Conservation (phyloP, 148 eudicot genomes). For the Nyssa sinensis region DNA sequence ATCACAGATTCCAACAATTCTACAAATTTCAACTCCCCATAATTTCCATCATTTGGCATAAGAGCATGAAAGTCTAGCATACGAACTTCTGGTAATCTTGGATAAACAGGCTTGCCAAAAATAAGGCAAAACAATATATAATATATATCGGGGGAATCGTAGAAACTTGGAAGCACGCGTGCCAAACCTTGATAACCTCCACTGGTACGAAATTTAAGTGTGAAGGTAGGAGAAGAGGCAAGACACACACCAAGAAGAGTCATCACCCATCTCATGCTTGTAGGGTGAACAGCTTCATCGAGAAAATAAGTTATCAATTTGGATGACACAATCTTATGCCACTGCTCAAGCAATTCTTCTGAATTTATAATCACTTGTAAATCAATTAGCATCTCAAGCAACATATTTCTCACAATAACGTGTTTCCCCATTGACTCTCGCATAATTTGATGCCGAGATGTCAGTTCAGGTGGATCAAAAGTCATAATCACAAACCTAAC, state of each 20-base stretch:
- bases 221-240: conserved; percentile 88
- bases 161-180: conserved; percentile 85
- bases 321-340: conserved; percentile 95
- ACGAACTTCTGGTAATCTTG: conserved; percentile 96
- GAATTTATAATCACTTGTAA: conserved; percentile 84
- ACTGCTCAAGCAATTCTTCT: conserved; percentile 90
- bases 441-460: conserved; percentile 46
- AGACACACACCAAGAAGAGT: conserved; percentile 98
- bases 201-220: conserved; percentile 82
- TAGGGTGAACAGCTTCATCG: conserved; percentile 97
- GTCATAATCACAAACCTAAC: conserved; percentile 98
- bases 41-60: conserved; percentile 84
- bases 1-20: conserved; percentile 88
- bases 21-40: conserved; percentile 68
- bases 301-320: conserved; percentile 83
- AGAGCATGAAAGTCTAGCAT: conserved; percentile 96
- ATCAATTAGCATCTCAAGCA: conserved; percentile 97
- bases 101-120: conserved; percentile 95
- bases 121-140: conserved; percentile 94
- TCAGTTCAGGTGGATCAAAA: conserved; percentile 87
- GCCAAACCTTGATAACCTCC: conserved; percentile 91
- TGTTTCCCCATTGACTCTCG: conserved; percentile 98
- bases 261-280: conserved; percentile 99
- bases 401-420: conserved; percentile 96
- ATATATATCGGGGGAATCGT: conserved; percentile 97